These are phyloP conservation scores for Candida sp. DNA, from an alignment of 1,139 yeast species.

Conservation along the genomic window DNA sequence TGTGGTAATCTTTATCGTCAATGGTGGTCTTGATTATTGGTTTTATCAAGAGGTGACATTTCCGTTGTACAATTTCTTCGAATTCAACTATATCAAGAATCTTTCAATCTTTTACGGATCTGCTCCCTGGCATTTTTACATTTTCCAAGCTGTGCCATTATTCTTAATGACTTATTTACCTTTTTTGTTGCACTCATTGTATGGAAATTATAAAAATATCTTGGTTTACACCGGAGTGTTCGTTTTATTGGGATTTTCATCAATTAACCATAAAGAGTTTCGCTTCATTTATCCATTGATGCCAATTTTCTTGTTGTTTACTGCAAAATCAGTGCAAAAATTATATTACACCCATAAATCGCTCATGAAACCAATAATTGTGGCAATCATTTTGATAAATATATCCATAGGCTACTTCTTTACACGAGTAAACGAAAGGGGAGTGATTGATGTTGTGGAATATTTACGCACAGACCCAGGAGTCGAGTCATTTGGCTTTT, in stretches of 20 bases:
- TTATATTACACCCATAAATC: slow-evolving; percentile 2
- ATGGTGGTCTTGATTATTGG: slow-evolving; percentile 48
- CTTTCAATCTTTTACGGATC: slow-evolving; percentile 83
- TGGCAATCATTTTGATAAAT: slow-evolving; percentile 29
- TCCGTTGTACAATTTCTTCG: slow-evolving; percentile 68
- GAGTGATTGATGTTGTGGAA: slow-evolving; percentile 68
- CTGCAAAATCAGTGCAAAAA: slow-evolving; percentile 9
- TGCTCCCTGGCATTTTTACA: slow-evolving; percentile 83
- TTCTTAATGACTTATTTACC: slow-evolving; percentile 69
- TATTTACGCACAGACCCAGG: slow-evolving; percentile 43
- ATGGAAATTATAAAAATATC: slow-evolving; percentile 9
- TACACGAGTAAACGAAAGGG: slow-evolving; percentile 73
- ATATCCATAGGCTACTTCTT: slow-evolving; percentile 48
- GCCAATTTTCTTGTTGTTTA: slow-evolving; percentile 55
- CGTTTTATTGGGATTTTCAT: slow-evolving; percentile 56
- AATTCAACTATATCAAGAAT: slow-evolving; percentile 71
- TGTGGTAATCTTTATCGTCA: slow-evolving; percentile 25
- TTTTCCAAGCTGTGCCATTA: slow-evolving; percentile 79
- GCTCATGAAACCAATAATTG: slow-evolving; percentile 4
- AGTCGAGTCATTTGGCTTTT: slow-evolving; percentile 61
- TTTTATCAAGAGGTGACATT: slow-evolving; percentile 59
- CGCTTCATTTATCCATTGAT: slow-evolving; percentile 86
- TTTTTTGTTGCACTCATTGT: slow-evolving; percentile 25
- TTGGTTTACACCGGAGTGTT: slow-evolving; percentile 26
- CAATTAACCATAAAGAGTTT: slow-evolving; percentile 82